phyloP scores from a whole-genome alignment of 192 early-diverging fungal genomes.

The Rhizophagus sp. region DNA sequence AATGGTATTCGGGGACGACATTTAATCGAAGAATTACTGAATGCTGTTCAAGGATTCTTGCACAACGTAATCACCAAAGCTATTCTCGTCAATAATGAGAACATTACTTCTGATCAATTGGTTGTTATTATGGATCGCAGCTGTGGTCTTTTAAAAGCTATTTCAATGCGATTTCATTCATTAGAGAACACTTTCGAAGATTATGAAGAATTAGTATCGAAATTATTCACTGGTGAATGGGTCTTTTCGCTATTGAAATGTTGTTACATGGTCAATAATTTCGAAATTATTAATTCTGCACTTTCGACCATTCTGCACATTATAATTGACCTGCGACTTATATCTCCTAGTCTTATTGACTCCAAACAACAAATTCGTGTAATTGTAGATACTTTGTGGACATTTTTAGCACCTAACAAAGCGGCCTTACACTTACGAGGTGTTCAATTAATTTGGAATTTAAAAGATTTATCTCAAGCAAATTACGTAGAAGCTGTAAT shows the following conservation, averaged over 20 bases:
- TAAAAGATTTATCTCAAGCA: slow-evolving; percentile 52
- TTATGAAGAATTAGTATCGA: background rate
- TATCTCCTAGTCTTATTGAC: slow-evolving; percentile 36
- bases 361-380: slow-evolving; percentile 36
- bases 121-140: slow-evolving; percentile 7
- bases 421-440: slow-evolving; percentile 60
- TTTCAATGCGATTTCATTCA: background rate
- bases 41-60: slow-evolving; percentile 40
- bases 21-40: slow-evolving; percentile 34
- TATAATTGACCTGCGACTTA: slow-evolving; percentile 39
- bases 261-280: slow-evolving; percentile 39
- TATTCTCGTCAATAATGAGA: slow-evolving; percentile 24
- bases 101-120: background rate
- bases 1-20: slow-evolving; percentile 38
- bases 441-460: slow-evolving; percentile 65
- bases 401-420: slow-evolving; percentile 57
- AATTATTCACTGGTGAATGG: slow-evolving; percentile 18
- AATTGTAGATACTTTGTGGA: slow-evolving; percentile 68
- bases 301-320: slow-evolving; percentile 47
- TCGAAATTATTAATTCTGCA: slow-evolving; percentile 51
- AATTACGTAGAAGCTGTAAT: slow-evolving; percentile 67
- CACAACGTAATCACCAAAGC: slow-evolving; percentile 32
- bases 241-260: slow-evolving; percentile 34
- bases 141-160: slow-evolving; percentile 11
- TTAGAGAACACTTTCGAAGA: background rate